Conservation (phyloP, 345 rosid species). For the Trapa bicornis region DNA sequence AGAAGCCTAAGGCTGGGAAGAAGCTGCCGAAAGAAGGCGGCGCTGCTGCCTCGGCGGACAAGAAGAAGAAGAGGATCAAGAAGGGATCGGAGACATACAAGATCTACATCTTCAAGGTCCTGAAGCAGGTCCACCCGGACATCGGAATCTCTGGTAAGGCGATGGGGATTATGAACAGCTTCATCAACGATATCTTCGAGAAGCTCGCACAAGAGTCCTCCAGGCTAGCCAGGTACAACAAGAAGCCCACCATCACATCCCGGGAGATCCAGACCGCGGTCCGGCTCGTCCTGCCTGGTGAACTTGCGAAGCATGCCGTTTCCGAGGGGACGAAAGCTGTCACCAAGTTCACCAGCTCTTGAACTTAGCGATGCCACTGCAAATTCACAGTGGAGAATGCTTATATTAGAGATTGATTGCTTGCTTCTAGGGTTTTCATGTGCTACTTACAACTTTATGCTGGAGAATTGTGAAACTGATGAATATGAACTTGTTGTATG, state of each 20-base stretch:
- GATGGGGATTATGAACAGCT: conserved; percentile 68
- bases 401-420: too few relatives aligned
- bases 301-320: conserved; percentile 71
- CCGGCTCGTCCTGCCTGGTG: conserved; percentile 55
- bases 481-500: too few relatives aligned
- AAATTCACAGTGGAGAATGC: too few relatives aligned
- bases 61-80: conserved; percentile 56
- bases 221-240: background rate
- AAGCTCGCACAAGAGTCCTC: background rate
- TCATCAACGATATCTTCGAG: conserved; percentile 22
- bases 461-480: too few relatives aligned
- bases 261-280: conserved; percentile 72
- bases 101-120: conserved; percentile 2
- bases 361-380: conserved; percentile 6
- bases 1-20: conserved; percentile 35
- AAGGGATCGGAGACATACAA: conserved; percentile 12
- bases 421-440: too few relatives aligned
- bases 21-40: conserved; percentile 44
- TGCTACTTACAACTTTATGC: too few relatives aligned
- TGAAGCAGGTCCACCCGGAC: conserved; percentile 12
- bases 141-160: conserved; percentile 30
- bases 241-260: conserved; percentile 28
- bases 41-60: conserved; percentile 21
- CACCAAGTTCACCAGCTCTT: conserved; percentile 52
- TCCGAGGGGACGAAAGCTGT: conserved; percentile 78